phyloP scores from a whole-genome alignment of 202 grass and related monocot genomes.

The Cymbopogon flexuosus region DNA sequence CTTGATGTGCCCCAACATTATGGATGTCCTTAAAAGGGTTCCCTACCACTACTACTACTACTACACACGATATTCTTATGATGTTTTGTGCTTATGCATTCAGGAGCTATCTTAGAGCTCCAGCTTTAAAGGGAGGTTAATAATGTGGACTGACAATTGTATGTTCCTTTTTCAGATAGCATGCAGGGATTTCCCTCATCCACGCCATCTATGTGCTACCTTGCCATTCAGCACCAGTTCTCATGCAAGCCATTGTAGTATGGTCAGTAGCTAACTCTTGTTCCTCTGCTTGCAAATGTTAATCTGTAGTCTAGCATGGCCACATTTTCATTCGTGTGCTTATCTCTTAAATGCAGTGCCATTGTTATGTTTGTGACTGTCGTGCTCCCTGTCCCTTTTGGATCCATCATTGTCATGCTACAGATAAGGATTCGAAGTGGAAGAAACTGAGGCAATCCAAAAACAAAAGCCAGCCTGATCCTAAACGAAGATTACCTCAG shows the following conservation, averaged over 20 bases:
- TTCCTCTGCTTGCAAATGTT: neutral
- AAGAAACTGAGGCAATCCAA: conserved; percentile 54
- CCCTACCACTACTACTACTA: neutral
- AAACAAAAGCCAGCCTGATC: neutral
- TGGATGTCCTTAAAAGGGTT: neutral
- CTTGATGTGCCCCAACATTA: neutral
- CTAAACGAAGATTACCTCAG: neutral
- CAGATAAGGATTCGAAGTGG: conserved; percentile 60
- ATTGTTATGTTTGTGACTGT: conserved; percentile 84
- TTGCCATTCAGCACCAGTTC: conserved; percentile 62
- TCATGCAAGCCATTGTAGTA: conserved; percentile 58
- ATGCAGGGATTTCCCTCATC: conserved; percentile 90
- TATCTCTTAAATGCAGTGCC: conserved; percentile 63
- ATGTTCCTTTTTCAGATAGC: conserved; percentile 51
- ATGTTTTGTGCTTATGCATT: conserved; percentile 5
- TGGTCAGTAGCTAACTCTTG: conserved; percentile 44
- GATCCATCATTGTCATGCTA: conserved; percentile 80
- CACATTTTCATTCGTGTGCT: conserved; percentile 14
- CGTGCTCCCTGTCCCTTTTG: conserved; percentile 64
- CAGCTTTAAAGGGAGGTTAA: neutral
- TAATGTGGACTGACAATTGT: conserved; percentile 12
- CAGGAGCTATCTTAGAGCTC: conserved; percentile 13
- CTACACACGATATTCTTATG: neutral
- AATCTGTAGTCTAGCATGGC: neutral
- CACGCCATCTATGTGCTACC: conserved; percentile 71